Evolutionary conservation across 129 eudicot genomes (phyloP).

Genomic region (Logfia minima): DNA sequence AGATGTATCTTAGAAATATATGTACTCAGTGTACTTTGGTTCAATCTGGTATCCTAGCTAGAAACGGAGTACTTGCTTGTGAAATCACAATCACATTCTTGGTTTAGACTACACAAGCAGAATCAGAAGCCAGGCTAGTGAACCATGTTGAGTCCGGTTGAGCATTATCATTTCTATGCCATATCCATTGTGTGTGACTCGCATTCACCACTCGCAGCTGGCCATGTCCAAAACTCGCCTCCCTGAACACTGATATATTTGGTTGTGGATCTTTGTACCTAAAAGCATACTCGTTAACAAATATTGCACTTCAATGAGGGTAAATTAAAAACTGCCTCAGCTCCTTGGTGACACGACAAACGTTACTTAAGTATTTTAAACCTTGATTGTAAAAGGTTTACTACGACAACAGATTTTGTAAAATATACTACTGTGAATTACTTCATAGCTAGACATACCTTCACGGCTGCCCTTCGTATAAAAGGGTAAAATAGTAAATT

Average conservation of each 20-base stretch:
- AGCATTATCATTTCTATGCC: conserved; percentile 69
- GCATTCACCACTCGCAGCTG: conserved; percentile 51
- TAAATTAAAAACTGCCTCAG: not conserved
- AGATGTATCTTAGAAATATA: no score
- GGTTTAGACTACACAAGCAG: conserved; percentile 39
- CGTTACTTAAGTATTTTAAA: no score
- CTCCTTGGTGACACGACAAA: not conserved
- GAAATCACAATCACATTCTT: not conserved
- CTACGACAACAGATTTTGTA: no score
- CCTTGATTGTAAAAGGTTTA: no score
- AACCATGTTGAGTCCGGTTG: conserved; percentile 58
- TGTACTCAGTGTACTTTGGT: no score
- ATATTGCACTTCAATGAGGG: not conserved
- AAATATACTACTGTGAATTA: no score
- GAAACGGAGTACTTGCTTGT: no score
- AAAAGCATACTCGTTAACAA: not conserved
- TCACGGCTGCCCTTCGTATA: no score
- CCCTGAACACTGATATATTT: conserved; percentile 58
- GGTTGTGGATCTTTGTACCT: conserved; percentile 66
- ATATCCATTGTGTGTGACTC: conserved; percentile 72
- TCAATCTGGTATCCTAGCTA: no score
- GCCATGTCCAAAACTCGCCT: conserved; percentile 89
- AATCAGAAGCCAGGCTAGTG: conserved; percentile 39
- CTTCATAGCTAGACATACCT: no score
- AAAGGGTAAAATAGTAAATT: no score